phyloP scores from a whole-genome alignment of 495 filamentous ascomycete genomes.

The Annulohypoxylon maeteangense region DNA sequence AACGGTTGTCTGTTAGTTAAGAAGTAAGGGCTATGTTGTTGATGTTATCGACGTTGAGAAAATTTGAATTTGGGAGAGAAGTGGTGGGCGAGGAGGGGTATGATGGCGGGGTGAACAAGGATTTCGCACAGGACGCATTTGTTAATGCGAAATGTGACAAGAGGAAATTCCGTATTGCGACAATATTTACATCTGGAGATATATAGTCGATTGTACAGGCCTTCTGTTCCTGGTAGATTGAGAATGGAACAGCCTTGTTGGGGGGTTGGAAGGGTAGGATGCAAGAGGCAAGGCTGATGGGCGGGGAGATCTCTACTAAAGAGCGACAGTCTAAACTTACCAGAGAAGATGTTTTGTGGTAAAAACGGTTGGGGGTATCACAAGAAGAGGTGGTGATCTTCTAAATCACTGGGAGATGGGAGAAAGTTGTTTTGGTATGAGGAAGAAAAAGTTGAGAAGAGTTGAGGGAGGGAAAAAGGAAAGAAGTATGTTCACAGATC shows the following conservation, averaged over 20 bases:
- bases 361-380: constrained; percentile 40
- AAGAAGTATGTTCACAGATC: constrained; percentile 33
- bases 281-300: constrained; percentile 41
- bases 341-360: constrained; percentile 7
- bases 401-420: constrained; percentile 13
- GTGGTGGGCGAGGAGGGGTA: constrained; percentile 13
- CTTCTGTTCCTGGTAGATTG: neutral
- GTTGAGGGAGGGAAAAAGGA: constrained; percentile 38
- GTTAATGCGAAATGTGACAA: neutral
- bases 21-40: constrained; percentile 8
- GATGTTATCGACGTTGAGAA: constrained; percentile 5
- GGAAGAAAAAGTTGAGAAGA: constrained; percentile 26
- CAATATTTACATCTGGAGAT: neutral
- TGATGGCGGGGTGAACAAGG: constrained; percentile 9
- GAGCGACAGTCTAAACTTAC: constrained; percentile 37
- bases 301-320: constrained; percentile 16
- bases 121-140: neutral
- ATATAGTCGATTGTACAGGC: neutral
- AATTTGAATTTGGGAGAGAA: neutral
- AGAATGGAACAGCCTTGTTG: neutral
- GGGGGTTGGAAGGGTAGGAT: neutral
- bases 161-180: neutral
- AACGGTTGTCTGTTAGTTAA: constrained; percentile 19
- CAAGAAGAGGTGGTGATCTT: constrained; percentile 15
- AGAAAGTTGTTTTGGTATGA: constrained; percentile 17